phyloP scores from a whole-genome alignment of 2,329 filamentous ascomycete genomes.

The Dothistroma septosporum region DNA sequence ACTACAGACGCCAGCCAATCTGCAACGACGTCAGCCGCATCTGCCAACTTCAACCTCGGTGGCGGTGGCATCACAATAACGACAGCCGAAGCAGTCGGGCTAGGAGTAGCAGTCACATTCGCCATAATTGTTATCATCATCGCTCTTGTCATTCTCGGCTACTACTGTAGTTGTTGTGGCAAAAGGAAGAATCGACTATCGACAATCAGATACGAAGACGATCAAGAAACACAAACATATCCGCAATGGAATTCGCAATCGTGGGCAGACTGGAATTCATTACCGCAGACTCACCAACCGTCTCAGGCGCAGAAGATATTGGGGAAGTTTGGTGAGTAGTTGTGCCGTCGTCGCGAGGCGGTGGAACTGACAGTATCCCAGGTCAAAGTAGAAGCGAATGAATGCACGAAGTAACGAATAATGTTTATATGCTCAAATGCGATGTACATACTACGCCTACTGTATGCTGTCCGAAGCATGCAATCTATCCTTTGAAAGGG shows the following conservation, averaged over 20 bases:
- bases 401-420: neutral
- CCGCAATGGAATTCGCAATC: neutral
- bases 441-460: neutral
- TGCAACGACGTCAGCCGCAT: neutral
- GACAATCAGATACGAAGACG: neutral
- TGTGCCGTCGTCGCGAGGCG: neutral
- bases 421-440: neutral
- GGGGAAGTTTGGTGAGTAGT: neutral
- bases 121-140: neutral
- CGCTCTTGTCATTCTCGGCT: neutral
- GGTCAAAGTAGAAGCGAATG: neutral
- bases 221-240: neutral
- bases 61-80: neutral
- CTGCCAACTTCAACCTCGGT: neutral
- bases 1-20: neutral
- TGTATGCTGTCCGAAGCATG: neutral
- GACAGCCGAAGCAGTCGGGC: neutral
- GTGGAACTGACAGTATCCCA: neutral
- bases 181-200: neutral
- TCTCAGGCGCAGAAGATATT: neutral
- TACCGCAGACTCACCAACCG: neutral
- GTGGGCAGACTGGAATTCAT: neutral
- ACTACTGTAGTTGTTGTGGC: neutral
- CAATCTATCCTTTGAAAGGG: slow-evolving; percentile 23
- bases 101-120: neutral